Evolutionary conservation across 116 monocot genomes (phyloP).

Genomic region (Posidonia oceanica): DNA sequence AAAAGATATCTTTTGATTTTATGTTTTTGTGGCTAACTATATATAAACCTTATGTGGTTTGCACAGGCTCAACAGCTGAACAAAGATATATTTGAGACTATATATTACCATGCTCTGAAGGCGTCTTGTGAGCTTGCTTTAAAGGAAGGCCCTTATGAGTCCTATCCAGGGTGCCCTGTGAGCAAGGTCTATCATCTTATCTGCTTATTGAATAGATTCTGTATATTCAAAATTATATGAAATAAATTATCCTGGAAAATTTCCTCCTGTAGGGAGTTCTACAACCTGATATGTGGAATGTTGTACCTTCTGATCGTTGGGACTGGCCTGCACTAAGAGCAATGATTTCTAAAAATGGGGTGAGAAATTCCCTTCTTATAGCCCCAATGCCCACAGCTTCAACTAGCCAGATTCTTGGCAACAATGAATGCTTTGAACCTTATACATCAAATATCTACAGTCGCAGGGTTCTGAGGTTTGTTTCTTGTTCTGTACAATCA

Average conservation of each 20-base stretch:
- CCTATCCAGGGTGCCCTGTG: constrained; percentile 74
- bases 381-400: constrained; percentile 99
- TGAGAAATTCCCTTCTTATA: constrained; percentile 90
- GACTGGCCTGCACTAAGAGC: constrained; percentile 62
- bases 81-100: constrained; percentile 91
- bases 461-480: constrained; percentile 83
- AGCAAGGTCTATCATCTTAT: constrained; percentile 56
- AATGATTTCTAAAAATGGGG: constrained; percentile 63
- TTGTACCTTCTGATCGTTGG: constrained; percentile 68
- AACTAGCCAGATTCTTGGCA: constrained; percentile 97
- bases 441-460: constrained; percentile 97
- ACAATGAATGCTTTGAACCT: constrained; percentile 98
- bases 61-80: constrained; percentile 79
- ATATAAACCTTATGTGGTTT: constrained; percentile 3
- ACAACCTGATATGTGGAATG: constrained; percentile 98
- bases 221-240: neutral
- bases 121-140: constrained; percentile 73
- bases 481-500: neutral
- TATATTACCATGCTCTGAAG: constrained; percentile 81
- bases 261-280: constrained; percentile 52
- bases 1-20: neutral
- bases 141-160: constrained; percentile 85
- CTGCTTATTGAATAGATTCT: neutral
- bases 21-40: neutral
- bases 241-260: neutral